Conservation (phyloP, 257 asterid genomes). For the Primulina eburnea region DNA sequence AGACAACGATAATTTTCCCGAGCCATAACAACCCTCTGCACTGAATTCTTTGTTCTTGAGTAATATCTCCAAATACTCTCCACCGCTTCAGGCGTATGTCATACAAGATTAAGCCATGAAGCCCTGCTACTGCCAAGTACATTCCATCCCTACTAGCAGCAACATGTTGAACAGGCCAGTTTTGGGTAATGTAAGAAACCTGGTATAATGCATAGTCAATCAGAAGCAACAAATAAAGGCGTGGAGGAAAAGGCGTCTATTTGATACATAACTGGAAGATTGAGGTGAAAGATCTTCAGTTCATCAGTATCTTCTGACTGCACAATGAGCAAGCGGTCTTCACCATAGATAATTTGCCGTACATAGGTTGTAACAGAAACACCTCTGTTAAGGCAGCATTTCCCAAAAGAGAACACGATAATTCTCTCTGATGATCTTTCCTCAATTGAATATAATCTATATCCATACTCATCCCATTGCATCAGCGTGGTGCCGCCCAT, state of each 20-base stretch:
- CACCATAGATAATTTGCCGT: conserved; percentile 96
- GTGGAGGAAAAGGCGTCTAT: conserved; percentile 19
- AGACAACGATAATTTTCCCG: conserved; percentile 93
- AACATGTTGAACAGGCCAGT: conserved; percentile 98
- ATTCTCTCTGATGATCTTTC: conserved; percentile 87
- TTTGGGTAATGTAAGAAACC: conserved; percentile 97
- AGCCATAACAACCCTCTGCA: conserved; percentile 97
- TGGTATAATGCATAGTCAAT: conserved; percentile 37
- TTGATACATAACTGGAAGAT: conserved; percentile 85
- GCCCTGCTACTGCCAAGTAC: conserved; percentile 97
- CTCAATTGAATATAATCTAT: conserved; percentile 91
- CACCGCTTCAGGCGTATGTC: conserved; percentile 86
- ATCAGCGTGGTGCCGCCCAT: conserved; percentile 83
- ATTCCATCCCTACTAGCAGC: conserved; percentile 99
- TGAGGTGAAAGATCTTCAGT: conserved; percentile 88
- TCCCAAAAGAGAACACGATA: conserved; percentile 88
- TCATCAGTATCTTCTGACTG: conserved; percentile 98
- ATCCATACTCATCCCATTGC: conserved; percentile 99
- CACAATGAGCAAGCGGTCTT: conserved; percentile 93
- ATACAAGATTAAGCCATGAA: conserved; percentile 90
- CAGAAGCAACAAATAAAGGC: conserved; percentile 32
- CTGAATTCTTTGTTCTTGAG: conserved; percentile 96
- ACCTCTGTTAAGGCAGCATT: conserved; percentile 96
- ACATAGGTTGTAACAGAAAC: conserved; percentile 91
- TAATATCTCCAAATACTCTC: conserved; percentile 98